Evolutionary conservation across 441 rosid genomes (phyloP).

Genomic region (Brassica balearica): DNA sequence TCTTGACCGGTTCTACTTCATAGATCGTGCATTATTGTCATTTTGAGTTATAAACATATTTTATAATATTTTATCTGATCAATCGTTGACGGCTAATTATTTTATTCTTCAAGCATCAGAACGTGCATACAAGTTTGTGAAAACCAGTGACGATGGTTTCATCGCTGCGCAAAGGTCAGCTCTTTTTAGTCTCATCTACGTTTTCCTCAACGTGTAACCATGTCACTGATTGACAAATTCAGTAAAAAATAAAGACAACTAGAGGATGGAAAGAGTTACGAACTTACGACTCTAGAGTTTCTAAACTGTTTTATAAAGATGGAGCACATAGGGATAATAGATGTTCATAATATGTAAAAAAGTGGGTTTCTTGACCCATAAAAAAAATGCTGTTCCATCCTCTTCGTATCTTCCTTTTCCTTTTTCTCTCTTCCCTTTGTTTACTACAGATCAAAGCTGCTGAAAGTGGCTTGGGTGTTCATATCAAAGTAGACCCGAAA

Average conservation of each 20-base stretch:
- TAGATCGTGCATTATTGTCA: background rate
- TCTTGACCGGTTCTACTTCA: background rate
- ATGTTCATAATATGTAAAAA: conserved; percentile 41
- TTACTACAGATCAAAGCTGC: conserved; percentile 43
- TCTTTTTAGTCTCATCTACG: conserved; percentile 21
- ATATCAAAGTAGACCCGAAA: conserved; percentile 50
- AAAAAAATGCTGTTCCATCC: conserved; percentile 37
- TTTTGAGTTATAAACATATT: background rate
- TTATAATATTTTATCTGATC: background rate
- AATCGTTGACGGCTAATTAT: background rate
- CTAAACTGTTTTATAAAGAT: conserved; percentile 48
- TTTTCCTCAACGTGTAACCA: conserved; percentile 15
- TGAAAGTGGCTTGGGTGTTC: conserved; percentile 24
- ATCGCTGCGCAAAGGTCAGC: background rate
- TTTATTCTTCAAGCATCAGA: background rate
- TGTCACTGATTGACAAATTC: conserved; percentile 16
- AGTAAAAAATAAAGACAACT: conserved; percentile 20
- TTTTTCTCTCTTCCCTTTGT: conserved; percentile 45
- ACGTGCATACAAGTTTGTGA: background rate
- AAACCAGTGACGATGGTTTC: background rate
- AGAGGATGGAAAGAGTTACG: conserved; percentile 13
- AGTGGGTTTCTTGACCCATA: conserved; percentile 46
- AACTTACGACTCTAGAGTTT: conserved; percentile 33
- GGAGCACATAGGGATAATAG: conserved; percentile 33
- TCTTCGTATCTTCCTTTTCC: conserved; percentile 38